phyloP scores from a whole-genome alignment of 177 flowering plant species.

The Tripterygium wilfordii region DNA sequence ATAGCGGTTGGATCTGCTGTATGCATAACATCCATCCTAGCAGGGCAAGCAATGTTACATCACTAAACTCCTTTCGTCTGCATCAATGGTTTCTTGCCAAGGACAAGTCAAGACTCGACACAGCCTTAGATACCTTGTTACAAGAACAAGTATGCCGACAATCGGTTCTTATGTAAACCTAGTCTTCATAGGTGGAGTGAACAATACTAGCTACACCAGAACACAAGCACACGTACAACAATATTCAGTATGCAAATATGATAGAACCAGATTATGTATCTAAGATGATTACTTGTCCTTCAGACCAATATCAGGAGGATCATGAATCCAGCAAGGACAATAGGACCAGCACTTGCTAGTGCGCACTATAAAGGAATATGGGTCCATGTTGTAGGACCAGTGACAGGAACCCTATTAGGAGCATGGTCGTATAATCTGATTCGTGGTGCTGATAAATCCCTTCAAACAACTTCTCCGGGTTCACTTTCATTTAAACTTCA shows the following conservation, averaged over 20 bases:
- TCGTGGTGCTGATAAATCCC: constrained; percentile 26
- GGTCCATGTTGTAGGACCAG: constrained; percentile 71
- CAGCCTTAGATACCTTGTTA: constrained; percentile 29
- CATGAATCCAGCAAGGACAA: constrained; percentile 86
- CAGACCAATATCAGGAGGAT: constrained; percentile 85
- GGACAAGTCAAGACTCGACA: too few relatives aligned
- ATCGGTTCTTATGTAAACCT: too few relatives aligned
- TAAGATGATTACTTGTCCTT: constrained; percentile 2
- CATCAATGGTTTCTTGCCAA: too few relatives aligned
- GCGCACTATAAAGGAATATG: constrained; percentile 47
- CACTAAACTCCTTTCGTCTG: not conserved
- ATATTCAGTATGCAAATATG: not conserved
- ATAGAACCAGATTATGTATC: not conserved
- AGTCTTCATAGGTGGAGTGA: too few relatives aligned
- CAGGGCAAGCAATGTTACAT: constrained; percentile 46
- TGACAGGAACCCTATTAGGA: constrained; percentile 53
- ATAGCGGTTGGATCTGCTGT: constrained; percentile 86
- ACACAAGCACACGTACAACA: too few relatives aligned
- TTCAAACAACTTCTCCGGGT: constrained; percentile 14
- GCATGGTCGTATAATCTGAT: constrained; percentile 62
- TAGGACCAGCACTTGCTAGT: constrained; percentile 83
- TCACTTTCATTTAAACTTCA: constrained; percentile 37
- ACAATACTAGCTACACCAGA: too few relatives aligned
- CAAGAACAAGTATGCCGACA: too few relatives aligned
- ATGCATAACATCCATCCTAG: constrained; percentile 68